Base-by-base conservation (phyloP, 805 yeast species). In the Sugiyamaella chiloensis region DNA sequence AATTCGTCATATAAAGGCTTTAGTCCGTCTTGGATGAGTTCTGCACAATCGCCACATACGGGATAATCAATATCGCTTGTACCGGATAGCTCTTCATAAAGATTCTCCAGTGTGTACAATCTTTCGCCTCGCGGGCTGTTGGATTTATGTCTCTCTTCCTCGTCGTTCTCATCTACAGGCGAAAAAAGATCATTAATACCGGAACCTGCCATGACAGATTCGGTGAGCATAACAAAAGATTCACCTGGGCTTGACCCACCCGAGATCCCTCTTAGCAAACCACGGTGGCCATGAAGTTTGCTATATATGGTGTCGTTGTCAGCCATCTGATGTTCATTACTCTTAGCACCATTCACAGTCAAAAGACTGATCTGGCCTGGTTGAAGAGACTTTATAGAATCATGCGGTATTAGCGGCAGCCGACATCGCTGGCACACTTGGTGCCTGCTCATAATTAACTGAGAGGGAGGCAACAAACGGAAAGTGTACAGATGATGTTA, bases 1-100 rank as follows among this genome's bases (percentile, higher is more conserved):
- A 83, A 76, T 47, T 80, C 85, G 51, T 85, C 91, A 62, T 85
- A 85, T 55, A 82, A 82, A 9, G 69, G 63, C 58, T 81, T 83
- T 63, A 88, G 72, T 48, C 81, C 82, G 7, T 78, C 80, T 8
- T 85, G 70, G 21, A 91, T 65, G 17, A 74, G 62, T 36, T 75
- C 79, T 5, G 93, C 85, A 64, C 99, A 93, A 37, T 90, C 97
- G 20, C 74, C 74, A 58, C 98, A 91, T 12, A 93, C 79, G 0
- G 99, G 99, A 59, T 80, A 81, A 53, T 87, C 95, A 12, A 91
- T 74, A 51, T 83, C 88, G 44, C 83, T 82, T 52, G 85, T 83
- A 4, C 77, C 71, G 0, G 93, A 83, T 4, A 91, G 65, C 1
- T 85, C 72, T 52, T 84, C 83, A 62, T 87, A 89, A 1, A 91